Evolutionary conservation across 2,329 filamentous ascomycete genomes (phyloP).

Genomic region (Colletotrichum sp.): DNA sequence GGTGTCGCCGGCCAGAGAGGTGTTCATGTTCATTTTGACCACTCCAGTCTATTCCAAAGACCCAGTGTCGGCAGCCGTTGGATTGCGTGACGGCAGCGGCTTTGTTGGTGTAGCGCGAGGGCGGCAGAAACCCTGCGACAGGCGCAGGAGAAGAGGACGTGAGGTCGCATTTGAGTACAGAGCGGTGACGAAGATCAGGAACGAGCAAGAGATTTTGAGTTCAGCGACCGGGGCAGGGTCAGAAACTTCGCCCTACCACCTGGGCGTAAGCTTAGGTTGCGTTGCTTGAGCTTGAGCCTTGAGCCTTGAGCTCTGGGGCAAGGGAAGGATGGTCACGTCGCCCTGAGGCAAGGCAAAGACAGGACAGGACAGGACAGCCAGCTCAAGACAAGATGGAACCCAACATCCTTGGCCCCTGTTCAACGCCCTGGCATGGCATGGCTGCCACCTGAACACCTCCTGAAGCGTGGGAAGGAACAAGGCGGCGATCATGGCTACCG

Average conservation of each 20-base stretch:
- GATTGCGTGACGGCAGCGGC: neutral
- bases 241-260: neutral
- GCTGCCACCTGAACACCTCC: neutral
- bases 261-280: neutral
- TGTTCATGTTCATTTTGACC: neutral
- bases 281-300: neutral
- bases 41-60: neutral
- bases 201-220: slow-evolving; percentile 1
- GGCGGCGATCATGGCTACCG: neutral
- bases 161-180: slow-evolving; percentile 16
- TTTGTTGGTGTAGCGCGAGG: neutral
- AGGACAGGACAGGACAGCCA: neutral
- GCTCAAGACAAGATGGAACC: neutral
- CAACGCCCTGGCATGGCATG: neutral
- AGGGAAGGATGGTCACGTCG: neutral
- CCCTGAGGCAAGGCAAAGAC: neutral
- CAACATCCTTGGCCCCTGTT: neutral
- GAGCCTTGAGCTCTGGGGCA: neutral
- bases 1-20: neutral
- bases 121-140: neutral
- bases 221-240: slow-evolving; percentile 1
- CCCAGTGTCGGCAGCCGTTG: neutral
- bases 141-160: neutral
- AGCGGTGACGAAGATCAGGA: slow-evolving; percentile 4
- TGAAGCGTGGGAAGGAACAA: neutral